Evolutionary conservation across 768 basidiomycete genomes (phyloP).

Genomic region (Podaxis sp.): DNA sequence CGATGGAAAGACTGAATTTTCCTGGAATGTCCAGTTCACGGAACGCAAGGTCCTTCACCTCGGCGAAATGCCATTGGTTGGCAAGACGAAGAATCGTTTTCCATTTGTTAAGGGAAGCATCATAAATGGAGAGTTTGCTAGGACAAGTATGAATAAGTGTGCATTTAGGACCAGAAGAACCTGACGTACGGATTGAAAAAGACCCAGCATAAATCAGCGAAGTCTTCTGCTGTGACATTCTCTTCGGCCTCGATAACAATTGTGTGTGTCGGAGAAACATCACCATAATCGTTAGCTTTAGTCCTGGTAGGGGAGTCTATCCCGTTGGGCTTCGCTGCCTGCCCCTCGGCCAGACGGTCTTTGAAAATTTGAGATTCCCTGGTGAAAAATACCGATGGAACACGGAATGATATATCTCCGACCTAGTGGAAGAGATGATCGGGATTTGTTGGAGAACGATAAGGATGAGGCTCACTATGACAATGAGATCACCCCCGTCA

Average conservation of each 20-base stretch:
- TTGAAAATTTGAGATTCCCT: slow-evolving; percentile 51
- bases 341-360: slow-evolving; percentile 26
- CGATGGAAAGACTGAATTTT: slow-evolving; percentile 7
- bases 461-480: not conserved
- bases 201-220: slow-evolving; percentile 53
- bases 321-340: slow-evolving; percentile 23
- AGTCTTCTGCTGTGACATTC: slow-evolving; percentile 37
- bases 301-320: not conserved
- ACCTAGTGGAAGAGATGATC: slow-evolving; percentile 28
- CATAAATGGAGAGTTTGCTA: slow-evolving; percentile 60
- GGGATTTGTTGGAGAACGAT: not conserved
- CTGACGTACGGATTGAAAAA: slow-evolving; percentile 51
- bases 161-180: not conserved
- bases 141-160: not conserved
- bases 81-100: slow-evolving; percentile 57
- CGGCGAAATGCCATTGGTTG: slow-evolving; percentile 52
- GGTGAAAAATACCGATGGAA: slow-evolving; percentile 54
- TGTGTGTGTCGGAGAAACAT: slow-evolving; percentile 21
- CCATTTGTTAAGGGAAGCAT: slow-evolving; percentile 54
- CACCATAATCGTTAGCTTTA: not conserved
- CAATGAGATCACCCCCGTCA: not conserved
- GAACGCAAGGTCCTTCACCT: slow-evolving; percentile 57
- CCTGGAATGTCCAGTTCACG: slow-evolving; percentile 25
- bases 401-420: slow-evolving; percentile 44
- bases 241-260: slow-evolving; percentile 33